Evolutionary conservation across 345 rosid genomes (phyloP), one percentile per base, ranked within the genome.

Genomic region (Euphorbia peplus): DNA sequence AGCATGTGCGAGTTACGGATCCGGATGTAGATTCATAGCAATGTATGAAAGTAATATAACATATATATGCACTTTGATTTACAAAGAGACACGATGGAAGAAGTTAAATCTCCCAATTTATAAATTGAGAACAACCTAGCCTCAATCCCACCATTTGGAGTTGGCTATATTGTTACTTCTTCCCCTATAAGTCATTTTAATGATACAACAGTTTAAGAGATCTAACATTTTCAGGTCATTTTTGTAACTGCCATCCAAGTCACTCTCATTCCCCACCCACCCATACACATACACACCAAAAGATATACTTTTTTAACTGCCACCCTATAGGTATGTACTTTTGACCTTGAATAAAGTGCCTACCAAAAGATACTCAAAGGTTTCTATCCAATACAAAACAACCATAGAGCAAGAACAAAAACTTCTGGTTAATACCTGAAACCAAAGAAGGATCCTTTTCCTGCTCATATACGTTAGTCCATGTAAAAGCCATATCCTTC

Each of bases 381-480:
- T 41, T 55, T 26, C 6, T 21, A 26, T 12, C 32, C 18, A 14
- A 15, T 16, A 6, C 1, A 50, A 64, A 47, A 25, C 46, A 42
- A 22, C 48, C 11, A 57, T 44, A 13, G 46, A 6, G 13, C 56
- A 57, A 37, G 54, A 35, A 32, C 44, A 21, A 37, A 7, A 3
- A 19, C 3, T 39, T 24, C 12, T 16, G 51, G 28, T 63, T 29
- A 68, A 53, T 24, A 88, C 95, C 93, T 67, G 75, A 39, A 52
- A 78, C 70, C 21, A 47, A 15, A 63, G 76, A 71, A 30, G 77
- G 57, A 30, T 56, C 64, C 14, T 70, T 73, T 25, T 82, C 85
- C 60, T 81, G 78, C 71, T 82, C 88, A 67, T 68, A 78, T 21
- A 83, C 91, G 80, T 90, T 80, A 64, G 97, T 80, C 99, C 96